Evolutionary conservation across 1,139 yeast genomes (phyloP).

Genomic region (Blastobotrys buckinghamii): DNA sequence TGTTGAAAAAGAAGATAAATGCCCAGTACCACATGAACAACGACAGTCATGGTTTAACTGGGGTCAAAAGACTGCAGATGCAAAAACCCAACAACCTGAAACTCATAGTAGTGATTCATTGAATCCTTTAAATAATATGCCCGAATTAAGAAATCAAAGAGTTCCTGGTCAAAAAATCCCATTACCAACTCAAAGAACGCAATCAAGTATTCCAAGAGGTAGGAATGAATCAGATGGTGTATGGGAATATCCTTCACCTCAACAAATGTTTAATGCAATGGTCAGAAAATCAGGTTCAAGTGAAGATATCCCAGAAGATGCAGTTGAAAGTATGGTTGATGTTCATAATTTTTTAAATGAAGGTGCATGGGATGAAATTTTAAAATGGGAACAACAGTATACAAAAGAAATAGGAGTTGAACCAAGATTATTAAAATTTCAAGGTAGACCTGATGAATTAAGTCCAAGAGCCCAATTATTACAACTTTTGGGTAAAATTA

Average conservation of each 20-base stretch:
- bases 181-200: constrained; percentile 76
- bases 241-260: constrained; percentile 99
- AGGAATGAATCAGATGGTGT: constrained; percentile 55
- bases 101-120: constrained; percentile 34
- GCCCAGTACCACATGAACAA: constrained; percentile 18
- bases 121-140: constrained; percentile 89
- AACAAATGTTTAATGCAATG: constrained; percentile 98
- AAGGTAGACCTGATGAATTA: constrained; percentile 84
- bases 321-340: constrained; percentile 94
- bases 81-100: constrained; percentile 14
- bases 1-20: constrained; percentile 11
- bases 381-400: constrained; percentile 76
- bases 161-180: constrained; percentile 77
- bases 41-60: constrained; percentile 9
- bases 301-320: constrained; percentile 83
- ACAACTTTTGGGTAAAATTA: constrained; percentile 57
- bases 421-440: constrained; percentile 79
- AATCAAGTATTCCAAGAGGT: constrained; percentile 86
- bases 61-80: constrained; percentile 9
- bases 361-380: constrained; percentile 95
- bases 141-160: constrained; percentile 57
- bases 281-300: constrained; percentile 79
- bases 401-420: constrained; percentile 47
- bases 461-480: constrained; percentile 84
- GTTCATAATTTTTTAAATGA: constrained; percentile 95